Conservation (phyloP, 106 monocot species). For the Acanthochlamys bracteata region DNA sequence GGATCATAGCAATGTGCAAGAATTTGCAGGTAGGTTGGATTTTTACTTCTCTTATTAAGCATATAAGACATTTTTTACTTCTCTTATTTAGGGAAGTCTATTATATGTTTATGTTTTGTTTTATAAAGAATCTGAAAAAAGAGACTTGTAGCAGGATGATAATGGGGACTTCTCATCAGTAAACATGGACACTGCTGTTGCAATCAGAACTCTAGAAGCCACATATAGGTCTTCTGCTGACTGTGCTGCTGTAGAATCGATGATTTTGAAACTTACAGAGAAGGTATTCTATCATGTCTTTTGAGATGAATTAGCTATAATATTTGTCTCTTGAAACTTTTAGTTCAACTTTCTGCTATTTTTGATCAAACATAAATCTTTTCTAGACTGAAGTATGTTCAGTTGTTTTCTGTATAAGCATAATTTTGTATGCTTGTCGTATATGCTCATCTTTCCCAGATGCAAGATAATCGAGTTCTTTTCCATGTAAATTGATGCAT, state of each 20-base stretch:
- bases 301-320: too few species aligned
- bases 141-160: slow-evolving; percentile 64
- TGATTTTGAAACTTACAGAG: slow-evolving; percentile 64
- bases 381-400: too few species aligned
- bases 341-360: too few species aligned
- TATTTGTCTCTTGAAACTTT: too few species aligned
- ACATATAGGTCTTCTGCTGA: slow-evolving; percentile 88
- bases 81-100: background rate
- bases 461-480: too few species aligned
- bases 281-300: slow-evolving; percentile 37
- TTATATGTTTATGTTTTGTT: background rate
- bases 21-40: slow-evolving; percentile 66
- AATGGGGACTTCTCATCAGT: slow-evolving; percentile 94
- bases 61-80: too few species aligned
- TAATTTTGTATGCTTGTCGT: too few species aligned
- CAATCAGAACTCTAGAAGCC: slow-evolving; percentile 94
- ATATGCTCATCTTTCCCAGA: too few species aligned
- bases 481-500: too few species aligned
- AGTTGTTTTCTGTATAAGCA: too few species aligned
- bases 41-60: background rate
- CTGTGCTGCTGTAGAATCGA: slow-evolving; percentile 60
- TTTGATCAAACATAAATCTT: too few species aligned
- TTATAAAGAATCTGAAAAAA: slow-evolving; percentile 10
- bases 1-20: slow-evolving; percentile 98
- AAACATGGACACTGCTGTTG: slow-evolving; percentile 99